Base-by-base conservation (phyloP, 2,329 filamentous ascomycete species). In the Diaporthe eres region DNA sequence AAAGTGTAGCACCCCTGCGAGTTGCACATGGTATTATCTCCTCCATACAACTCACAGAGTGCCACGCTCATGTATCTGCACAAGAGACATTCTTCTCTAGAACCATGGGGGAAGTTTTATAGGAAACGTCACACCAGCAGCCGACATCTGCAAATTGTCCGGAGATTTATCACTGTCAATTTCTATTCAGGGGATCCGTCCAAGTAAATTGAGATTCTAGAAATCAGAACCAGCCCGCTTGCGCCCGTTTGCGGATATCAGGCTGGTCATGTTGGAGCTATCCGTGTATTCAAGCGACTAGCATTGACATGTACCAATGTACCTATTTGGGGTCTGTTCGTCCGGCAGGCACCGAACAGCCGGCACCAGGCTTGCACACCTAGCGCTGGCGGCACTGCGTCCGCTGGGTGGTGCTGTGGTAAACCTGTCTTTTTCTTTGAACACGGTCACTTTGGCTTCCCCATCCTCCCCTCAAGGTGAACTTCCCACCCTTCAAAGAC, bases 391-490 rank as follows among this genome's bases (percentile, higher is more conserved):
- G 58, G 47, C 71, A 73, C 34, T 53, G 8, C 2, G 65, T 22
- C 47, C 22, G 65, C 22, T 15, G 10, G 5, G 31, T 53, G 34
- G 47, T 47, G 60, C 71, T 63, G 47, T 73, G 60, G 71, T 65
- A 73, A 73, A 73, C 61, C 71, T 73, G 71, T 73, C 71, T 61
- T 73, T 73, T 73, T 73, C 71, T 65, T 65, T 65, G 71, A 47
- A 44, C 22, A 34, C 44, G 31, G 42, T n/a, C 47, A 44, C 12
- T 42, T 37, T 53, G 47, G 49, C 31, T 55, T 70, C 49, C 49
- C 65, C 31, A 28, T 53, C 47, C 15, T 70, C 13, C 25, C 25
- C 19, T 57, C 28, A 13, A 34, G 37, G 47, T 47, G n/a, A n/a
- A 12, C 37, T 61, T 53, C 17, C 31, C 47, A 53, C 44, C 71